Evolutionary conservation across 768 basidiomycete genomes (phyloP), one percentile per base, ranked within the genome.

Genomic region (Lanmaoa pseudosensibilis): DNA sequence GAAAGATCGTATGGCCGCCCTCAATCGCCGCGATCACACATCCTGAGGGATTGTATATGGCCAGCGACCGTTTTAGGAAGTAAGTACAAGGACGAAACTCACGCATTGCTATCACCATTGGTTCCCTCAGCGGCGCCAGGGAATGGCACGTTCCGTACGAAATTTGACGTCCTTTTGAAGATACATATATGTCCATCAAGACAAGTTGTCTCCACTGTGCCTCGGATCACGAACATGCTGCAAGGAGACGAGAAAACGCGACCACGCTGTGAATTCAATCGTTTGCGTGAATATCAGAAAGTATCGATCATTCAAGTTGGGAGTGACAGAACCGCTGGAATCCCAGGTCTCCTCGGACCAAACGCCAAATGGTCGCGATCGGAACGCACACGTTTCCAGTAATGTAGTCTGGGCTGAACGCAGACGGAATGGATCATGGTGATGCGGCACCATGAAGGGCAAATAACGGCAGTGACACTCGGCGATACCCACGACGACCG

Each of bases 311-410:
- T 46, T 54, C 46, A 36, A 51, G 27, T 18, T 39, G 45, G 13
- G 37, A 36, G 34, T 32, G 50, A n/a, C 36, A 27, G 19, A 30
- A 15, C 37, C 33, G 32, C 37, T 12, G 41, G 8, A 13, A 4
- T 15, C 37, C 44, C 21, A 38, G 34, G 12, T 37, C 46, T 49
- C 60, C 66, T 63, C 66, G 64, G 60, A 65, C 65, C 57, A 54
- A 49, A 44, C 39, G 34, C 27, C 54, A 56, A 46, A 38, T 36
- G 30, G 46, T 34, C 23, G 39, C 21, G 40, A 61, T 46, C 40
- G 21, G 12, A 25, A 23, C 52, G 37, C 21, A 27, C 51, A 36
- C 46, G 46, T 43, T 51, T 39, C 18, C 30, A 32, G 18, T 32
- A 16, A 44, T 36, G 43, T 33, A 48, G 48, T 47, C 48, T 37